These are phyloP conservation scores for Sporothrix pseudoabietina DNA, from an alignment of 2,329 filamentous ascomycete genomes.

Conservation along the genomic window DNA sequence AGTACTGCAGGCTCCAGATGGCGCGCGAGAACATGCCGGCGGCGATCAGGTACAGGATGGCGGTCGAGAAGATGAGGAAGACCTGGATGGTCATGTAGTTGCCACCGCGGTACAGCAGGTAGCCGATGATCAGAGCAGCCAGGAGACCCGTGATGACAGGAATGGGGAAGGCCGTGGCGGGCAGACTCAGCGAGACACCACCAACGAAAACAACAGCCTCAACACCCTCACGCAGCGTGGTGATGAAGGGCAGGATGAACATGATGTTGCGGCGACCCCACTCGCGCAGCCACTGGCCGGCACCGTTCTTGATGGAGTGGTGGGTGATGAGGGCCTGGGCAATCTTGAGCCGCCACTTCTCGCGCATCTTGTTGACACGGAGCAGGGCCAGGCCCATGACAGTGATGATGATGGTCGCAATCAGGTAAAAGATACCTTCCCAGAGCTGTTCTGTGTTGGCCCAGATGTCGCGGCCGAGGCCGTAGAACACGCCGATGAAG, in stretches of 20 bases:
- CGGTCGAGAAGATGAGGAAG: slow-evolving; percentile 77
- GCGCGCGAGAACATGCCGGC: slow-evolving; percentile 76
- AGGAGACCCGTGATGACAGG: slow-evolving; percentile 72
- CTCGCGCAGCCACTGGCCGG: slow-evolving; percentile 58
- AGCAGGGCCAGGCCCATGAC: slow-evolving; percentile 78
- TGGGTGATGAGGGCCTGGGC: slow-evolving; percentile 64
- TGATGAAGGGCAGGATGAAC: slow-evolving; percentile 85
- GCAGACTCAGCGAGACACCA: slow-evolving; percentile 75
- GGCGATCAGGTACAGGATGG: slow-evolving; percentile 77
- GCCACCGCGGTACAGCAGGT: slow-evolving; percentile 62
- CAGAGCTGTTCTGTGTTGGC: slow-evolving; percentile 71
- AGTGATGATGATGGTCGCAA: slow-evolving; percentile 79
- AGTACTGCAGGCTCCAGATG: slow-evolving; percentile 70
- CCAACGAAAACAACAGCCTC: slow-evolving; percentile 86
- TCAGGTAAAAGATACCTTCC: slow-evolving; percentile 75
- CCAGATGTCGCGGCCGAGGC: slow-evolving; percentile 67
- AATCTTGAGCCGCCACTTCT: slow-evolving; percentile 86
- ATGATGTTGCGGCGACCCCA: slow-evolving; percentile 68
- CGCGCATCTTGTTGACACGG: slow-evolving; percentile 78
- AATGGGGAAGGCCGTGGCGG: slow-evolving; percentile 75
- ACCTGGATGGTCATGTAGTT: slow-evolving; percentile 34
- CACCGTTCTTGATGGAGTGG: slow-evolving; percentile 42
- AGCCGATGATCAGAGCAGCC: slow-evolving; percentile 69
- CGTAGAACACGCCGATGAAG: slow-evolving; percentile 72
- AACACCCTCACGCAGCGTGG: slow-evolving; percentile 81